phyloP scores from a whole-genome alignment of 2,329 filamentous ascomycete genomes.

The Basipetospora chlamydospora region DNA sequence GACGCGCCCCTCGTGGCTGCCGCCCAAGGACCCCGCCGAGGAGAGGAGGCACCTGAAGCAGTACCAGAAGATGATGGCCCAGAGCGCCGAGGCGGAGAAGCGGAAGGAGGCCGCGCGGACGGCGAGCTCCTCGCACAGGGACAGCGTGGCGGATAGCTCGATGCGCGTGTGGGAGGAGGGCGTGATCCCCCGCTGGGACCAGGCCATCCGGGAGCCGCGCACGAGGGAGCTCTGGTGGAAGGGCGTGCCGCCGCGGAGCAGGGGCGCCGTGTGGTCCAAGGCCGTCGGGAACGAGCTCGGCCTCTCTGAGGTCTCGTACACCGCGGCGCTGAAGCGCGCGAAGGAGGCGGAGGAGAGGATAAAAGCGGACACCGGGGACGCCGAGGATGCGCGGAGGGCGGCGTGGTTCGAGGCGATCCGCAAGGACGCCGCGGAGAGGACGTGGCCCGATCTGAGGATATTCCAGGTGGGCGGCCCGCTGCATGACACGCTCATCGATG shows the following conservation, averaged over 20 bases:
- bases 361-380: conserved; percentile 31
- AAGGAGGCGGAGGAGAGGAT: conserved; percentile 45
- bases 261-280: conserved; percentile 54
- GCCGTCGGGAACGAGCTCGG: conserved; percentile 63
- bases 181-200: conserved; percentile 61
- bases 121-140: conserved; percentile 36
- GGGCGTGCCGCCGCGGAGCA: conserved; percentile 55
- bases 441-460: conserved; percentile 59
- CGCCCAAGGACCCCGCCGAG: conserved; percentile 78
- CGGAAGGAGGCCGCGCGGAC: conserved; percentile 38
- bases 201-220: conserved; percentile 51
- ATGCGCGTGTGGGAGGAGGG: conserved; percentile 61
- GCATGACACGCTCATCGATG: conserved; percentile 52
- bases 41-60: conserved; percentile 79
- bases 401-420: conserved; percentile 50
- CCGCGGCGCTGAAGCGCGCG: conserved; percentile 55
- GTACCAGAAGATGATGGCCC: conserved; percentile 70
- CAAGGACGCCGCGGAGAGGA: conserved; percentile 45
- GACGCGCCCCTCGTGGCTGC: conserved; percentile 71
- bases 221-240: conserved; percentile 74
- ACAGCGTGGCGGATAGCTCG: conserved; percentile 37
- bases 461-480: conserved; percentile 54
- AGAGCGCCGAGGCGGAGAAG: conserved; percentile 43
- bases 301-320: conserved; percentile 51
- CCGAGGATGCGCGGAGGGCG: conserved; percentile 39